A percentile compares a stretch with the other conserved stretches of the same genome.
These are phyloP conservation scores for Phytophthora boehmeriae DNA, from an alignment of 352 stramenopile genomes.

Conservation along the genomic window DNA sequence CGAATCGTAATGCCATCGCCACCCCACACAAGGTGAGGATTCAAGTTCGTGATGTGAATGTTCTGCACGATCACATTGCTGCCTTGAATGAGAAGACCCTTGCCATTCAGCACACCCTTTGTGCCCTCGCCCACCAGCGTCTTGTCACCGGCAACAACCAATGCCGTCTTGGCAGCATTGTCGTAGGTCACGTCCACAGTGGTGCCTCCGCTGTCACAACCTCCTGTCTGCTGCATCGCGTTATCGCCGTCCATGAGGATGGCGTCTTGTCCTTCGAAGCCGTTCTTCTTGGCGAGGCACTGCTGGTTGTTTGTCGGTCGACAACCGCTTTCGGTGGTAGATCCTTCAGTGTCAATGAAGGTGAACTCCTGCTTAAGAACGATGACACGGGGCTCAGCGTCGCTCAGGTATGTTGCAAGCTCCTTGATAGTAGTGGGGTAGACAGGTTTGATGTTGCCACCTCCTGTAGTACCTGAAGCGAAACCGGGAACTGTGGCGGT, in stretches of 20 bases:
- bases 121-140: constrained; percentile 33
- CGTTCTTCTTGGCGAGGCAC: constrained; percentile 46
- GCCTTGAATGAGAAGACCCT: constrained; percentile 28
- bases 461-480: constrained; percentile 32
- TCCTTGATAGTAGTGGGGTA: constrained; percentile 30
- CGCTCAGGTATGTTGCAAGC: constrained; percentile 22
- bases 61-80: constrained; percentile 46
- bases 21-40: constrained; percentile 32
- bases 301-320: constrained; percentile 22
- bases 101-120: constrained; percentile 36
- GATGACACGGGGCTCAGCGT: constrained; percentile 30
- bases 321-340: constrained; percentile 27
- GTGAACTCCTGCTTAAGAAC: constrained; percentile 35
- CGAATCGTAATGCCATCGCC: constrained; percentile 31
- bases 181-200: constrained; percentile 31
- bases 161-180: constrained; percentile 15
- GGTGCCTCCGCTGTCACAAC: constrained; percentile 17
- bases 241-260: constrained; percentile 30
- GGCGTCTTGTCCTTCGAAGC: constrained; percentile 41
- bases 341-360: constrained; percentile 29
- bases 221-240: constrained; percentile 32
- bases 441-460: constrained; percentile 21
- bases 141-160: constrained; percentile 30
- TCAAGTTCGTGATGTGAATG: constrained; percentile 43
- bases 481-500: constrained; percentile 27